Percentiles rank a stretch among this genome's conserved stretches.
These are phyloP conservation scores for Macrolepiota albuminosa DNA, from an alignment of 768 basidiomycete species.

Conservation along the genomic window DNA sequence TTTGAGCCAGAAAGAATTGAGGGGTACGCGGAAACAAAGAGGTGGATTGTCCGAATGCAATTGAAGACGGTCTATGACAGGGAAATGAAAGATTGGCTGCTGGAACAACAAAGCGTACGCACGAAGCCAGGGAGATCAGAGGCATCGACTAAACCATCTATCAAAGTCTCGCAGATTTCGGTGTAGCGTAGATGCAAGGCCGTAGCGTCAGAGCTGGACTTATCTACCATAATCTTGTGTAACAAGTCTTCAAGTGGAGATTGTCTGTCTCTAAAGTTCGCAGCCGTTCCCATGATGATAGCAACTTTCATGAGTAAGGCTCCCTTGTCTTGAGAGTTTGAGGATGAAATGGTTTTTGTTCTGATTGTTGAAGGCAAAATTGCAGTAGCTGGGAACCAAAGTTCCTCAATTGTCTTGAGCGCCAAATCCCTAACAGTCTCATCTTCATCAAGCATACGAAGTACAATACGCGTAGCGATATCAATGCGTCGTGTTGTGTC, in stretches of 20 bases:
- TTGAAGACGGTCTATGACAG: constrained; percentile 68
- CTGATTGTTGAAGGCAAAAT: constrained; percentile 33
- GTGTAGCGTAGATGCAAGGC: constrained; percentile 63
- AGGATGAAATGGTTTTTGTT: constrained; percentile 24
- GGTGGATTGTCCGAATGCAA: constrained; percentile 79
- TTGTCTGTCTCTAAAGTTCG: constrained; percentile 77
- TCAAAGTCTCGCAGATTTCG: constrained; percentile 80
- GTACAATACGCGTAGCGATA: constrained; percentile 76
- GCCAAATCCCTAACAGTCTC: constrained; percentile 94
- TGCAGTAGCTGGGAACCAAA: constrained; percentile 66
- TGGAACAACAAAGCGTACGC: constrained; percentile 22
- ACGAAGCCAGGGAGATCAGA: constrained; percentile 76
- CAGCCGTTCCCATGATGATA: constrained; percentile 83
- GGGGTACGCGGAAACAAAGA: constrained; percentile 81
- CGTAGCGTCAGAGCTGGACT: constrained; percentile 50
- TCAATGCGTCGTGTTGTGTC: constrained; percentile 63
- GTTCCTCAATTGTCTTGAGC: constrained; percentile 82
- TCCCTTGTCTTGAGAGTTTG: constrained; percentile 43
- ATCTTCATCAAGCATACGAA: constrained; percentile 89
- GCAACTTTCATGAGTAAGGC: constrained; percentile 60
- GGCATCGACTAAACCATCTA: constrained; percentile 87
- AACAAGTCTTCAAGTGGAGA: constrained; percentile 82
- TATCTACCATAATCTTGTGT: constrained; percentile 75
- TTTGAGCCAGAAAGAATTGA: constrained; percentile 77
- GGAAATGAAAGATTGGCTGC: neutral